These are phyloP conservation scores for Amanita rimosa DNA, from an alignment of 768 basidiomycete species.

Conservation along the genomic window DNA sequence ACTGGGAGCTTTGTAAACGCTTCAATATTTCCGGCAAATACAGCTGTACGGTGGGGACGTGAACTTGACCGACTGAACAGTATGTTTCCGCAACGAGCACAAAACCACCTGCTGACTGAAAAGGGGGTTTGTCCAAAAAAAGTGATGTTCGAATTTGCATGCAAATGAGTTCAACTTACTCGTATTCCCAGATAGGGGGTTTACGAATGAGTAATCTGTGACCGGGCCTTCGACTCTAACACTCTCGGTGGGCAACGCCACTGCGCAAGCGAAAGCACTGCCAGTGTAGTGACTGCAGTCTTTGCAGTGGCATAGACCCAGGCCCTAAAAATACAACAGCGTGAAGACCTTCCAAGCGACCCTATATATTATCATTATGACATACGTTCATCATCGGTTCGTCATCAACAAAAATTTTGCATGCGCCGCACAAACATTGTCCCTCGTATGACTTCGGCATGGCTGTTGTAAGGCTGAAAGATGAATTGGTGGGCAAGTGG, in stretches of 20 bases:
- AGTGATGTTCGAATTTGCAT: too few relatives aligned
- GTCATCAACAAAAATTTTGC: not conserved
- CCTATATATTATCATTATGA: too few relatives aligned
- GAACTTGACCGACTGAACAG: not conserved
- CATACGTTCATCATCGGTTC: not conserved
- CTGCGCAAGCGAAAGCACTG: not conserved
- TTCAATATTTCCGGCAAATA: conserved; percentile 1
- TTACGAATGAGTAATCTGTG: not conserved
- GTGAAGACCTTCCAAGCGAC: too few relatives aligned
- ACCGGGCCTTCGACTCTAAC: not conserved
- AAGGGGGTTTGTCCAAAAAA: not conserved
- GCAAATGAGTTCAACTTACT: not conserved
- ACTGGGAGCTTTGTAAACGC: conserved; percentile 5
- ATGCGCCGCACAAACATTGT: not conserved
- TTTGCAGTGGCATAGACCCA: conserved; percentile 4
- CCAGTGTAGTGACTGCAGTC: not conserved
- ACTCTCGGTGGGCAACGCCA: not conserved
- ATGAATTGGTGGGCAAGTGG: too few relatives aligned
- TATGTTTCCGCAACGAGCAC: not conserved
- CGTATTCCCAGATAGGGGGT: not conserved
- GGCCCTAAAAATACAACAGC: not conserved
- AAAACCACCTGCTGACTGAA: conserved; percentile 3
- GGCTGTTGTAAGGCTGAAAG: too few relatives aligned
- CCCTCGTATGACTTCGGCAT: not conserved
- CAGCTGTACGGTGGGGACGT: not conserved